A percentile compares a stretch with the other conserved stretches of the same genome.
Conservation (phyloP, 345 rosid species). For the Salix caprea region DNA sequence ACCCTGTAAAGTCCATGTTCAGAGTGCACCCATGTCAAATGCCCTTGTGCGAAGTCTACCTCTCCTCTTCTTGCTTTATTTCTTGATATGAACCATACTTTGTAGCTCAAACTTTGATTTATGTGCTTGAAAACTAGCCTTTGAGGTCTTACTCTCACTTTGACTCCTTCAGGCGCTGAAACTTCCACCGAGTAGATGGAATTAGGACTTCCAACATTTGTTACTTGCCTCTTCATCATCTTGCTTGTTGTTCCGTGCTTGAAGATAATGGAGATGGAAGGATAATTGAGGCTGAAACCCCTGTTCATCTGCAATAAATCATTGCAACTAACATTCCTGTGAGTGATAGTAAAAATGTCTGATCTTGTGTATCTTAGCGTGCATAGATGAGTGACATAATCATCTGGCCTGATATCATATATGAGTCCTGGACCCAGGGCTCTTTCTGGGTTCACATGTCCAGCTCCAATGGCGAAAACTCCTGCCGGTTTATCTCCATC, state of each 20-base stretch:
- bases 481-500: constrained; percentile 62
- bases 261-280: constrained; percentile 68
- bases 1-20: constrained; percentile 45
- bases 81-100: constrained; percentile 52
- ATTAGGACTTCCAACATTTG: constrained; percentile 69
- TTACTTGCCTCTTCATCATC: constrained; percentile 54
- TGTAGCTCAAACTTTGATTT: constrained; percentile 58
- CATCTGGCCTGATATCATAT: constrained; percentile 65
- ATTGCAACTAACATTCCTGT: constrained; percentile 15
- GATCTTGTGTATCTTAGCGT: constrained; percentile 56
- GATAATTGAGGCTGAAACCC: constrained; percentile 72
- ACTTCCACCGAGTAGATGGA: constrained; percentile 66
- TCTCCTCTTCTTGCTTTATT: constrained; percentile 32
- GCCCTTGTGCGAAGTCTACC: constrained; percentile 50
- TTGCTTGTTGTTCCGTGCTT: constrained; percentile 46
- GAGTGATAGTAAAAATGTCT: constrained; percentile 55
- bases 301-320: constrained; percentile 20
- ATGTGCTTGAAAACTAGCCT: constrained; percentile 44
- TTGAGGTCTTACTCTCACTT: constrained; percentile 43
- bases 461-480: constrained; percentile 72
- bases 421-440: constrained; percentile 79
- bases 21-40: constrained; percentile 73
- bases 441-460: constrained; percentile 74
- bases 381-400: constrained; percentile 79
- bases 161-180: constrained; percentile 41